These are phyloP conservation scores for Populus deltoides DNA, from an alignment of 345 rosid species.

Conservation along the genomic window DNA sequence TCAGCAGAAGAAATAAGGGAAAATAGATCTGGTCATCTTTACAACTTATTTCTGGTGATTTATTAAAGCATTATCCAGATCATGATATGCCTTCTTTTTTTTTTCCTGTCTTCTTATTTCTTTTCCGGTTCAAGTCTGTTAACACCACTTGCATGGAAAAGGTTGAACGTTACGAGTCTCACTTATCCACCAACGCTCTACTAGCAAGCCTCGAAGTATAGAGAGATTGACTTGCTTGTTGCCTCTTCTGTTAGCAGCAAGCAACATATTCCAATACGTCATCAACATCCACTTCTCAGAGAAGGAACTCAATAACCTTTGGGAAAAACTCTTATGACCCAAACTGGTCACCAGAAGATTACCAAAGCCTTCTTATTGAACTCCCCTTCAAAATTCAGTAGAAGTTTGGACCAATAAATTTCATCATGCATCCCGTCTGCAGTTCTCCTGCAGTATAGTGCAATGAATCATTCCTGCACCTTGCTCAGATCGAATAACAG, in stretches of 20 bases:
- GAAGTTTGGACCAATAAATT: not conserved
- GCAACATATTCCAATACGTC: not conserved
- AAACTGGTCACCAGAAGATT: not conserved
- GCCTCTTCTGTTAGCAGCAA: not conserved
- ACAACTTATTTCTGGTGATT: no score
- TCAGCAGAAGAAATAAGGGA: not conserved
- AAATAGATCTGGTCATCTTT: not conserved
- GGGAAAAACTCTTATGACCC: not conserved
- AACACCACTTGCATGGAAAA: not conserved
- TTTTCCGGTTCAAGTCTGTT: no score
- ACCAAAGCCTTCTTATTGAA: not conserved
- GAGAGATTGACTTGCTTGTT: not conserved
- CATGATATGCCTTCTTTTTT: not conserved
- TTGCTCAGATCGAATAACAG: not conserved
- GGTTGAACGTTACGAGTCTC: not conserved
- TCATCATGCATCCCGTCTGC: not conserved
- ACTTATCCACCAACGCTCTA: not conserved
- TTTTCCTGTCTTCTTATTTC: no score
- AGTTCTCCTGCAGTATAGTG: not conserved
- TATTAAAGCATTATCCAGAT: not conserved
- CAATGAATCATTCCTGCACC: not conserved
- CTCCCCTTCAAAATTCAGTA: not conserved
- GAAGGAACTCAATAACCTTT: not conserved
- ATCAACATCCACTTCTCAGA: not conserved
- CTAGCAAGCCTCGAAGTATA: not conserved